These are phyloP conservation scores for Teunomyces barrocoloradensis DNA, from an alignment of 805 yeast species.

Conservation along the genomic window DNA sequence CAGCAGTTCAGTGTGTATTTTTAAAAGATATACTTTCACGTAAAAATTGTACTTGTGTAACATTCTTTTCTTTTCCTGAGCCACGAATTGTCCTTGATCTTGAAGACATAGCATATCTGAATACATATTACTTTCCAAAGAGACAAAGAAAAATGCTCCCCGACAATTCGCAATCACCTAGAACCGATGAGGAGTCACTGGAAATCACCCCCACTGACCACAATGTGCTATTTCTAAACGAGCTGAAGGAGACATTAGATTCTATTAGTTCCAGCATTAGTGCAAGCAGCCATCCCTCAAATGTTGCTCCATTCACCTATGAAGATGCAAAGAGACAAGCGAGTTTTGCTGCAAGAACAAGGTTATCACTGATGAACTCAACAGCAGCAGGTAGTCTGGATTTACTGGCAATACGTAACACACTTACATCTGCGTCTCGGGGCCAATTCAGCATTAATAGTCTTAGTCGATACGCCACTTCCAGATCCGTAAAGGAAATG, in stretches of 20 bases:
- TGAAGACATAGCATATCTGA: too few species aligned
- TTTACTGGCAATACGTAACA: not conserved
- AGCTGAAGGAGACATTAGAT: not conserved
- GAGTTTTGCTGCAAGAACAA: not conserved
- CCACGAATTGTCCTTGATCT: too few species aligned
- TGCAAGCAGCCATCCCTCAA: not conserved
- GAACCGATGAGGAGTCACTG: not conserved
- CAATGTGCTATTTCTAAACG: not conserved
- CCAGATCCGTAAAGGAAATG: slow-evolving; percentile 23
- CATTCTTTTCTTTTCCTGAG: too few species aligned
- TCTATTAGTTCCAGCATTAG: not conserved
- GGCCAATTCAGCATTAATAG: not conserved
- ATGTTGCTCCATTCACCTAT: not conserved
- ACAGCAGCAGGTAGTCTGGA: not conserved
- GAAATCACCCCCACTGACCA: not conserved
- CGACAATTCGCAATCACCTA: not conserved
- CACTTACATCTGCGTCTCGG: not conserved
- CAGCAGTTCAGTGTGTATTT: too few species aligned
- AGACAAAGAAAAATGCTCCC: not conserved
- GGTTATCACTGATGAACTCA: not conserved
- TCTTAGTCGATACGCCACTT: slow-evolving; percentile 1
- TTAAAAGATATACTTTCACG: too few species aligned
- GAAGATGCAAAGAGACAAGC: not conserved
- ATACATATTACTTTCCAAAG: too few species aligned
- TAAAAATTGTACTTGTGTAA: too few species aligned